Percentiles rank a stretch among this genome's conserved stretches.
These are phyloP conservation scores for Cyberlindnera euphorbiiphila DNA, from an alignment of 805 yeast species.

Conservation along the genomic window DNA sequence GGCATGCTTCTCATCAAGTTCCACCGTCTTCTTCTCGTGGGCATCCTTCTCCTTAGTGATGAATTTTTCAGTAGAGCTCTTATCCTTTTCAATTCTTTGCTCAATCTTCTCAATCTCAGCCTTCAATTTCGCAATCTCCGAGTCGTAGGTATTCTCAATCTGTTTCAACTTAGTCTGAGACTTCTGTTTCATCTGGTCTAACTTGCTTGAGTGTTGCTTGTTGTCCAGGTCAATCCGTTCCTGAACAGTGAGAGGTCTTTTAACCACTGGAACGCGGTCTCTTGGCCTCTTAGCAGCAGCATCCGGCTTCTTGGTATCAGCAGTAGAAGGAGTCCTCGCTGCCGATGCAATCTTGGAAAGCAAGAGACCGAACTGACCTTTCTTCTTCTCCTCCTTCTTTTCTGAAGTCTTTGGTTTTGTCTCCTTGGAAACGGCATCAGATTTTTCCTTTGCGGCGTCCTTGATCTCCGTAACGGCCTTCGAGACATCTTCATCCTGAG, in stretches of 20 bases:
- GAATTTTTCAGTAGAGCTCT: constrained; percentile 12
- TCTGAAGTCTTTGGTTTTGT: not conserved
- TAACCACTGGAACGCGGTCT: constrained; percentile 6
- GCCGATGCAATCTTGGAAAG: constrained; percentile 7
- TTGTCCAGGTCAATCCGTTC: constrained; percentile 21
- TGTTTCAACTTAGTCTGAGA: constrained; percentile 18
- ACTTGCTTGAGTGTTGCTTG: constrained; percentile 17
- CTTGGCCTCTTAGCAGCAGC: constrained; percentile 15
- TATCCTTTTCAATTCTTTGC: constrained; percentile 15
- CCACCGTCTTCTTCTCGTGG: constrained; percentile 18
- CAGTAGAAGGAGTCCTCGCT: constrained; percentile 2
- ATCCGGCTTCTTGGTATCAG: constrained; percentile 4
- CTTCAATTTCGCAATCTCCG: constrained; percentile 22
- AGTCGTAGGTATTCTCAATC: constrained; percentile 21
- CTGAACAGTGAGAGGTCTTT: constrained; percentile 20
- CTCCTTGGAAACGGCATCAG: not conserved
- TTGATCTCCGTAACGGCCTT: constrained; percentile 6
- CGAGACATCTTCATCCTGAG: constrained; percentile 4
- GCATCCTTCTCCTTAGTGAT: constrained; percentile 17
- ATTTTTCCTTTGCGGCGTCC: constrained; percentile 1
- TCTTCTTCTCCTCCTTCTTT: constrained; percentile 11
- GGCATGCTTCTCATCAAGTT: constrained; percentile 23
- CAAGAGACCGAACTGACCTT: constrained; percentile 7
- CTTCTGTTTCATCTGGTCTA: constrained; percentile 17
- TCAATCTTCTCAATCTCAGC: constrained; percentile 24